These are phyloP conservation scores for Cyclotella cryptica DNA, from an alignment of 108 stramenopile genomes.

Conservation along the genomic window DNA sequence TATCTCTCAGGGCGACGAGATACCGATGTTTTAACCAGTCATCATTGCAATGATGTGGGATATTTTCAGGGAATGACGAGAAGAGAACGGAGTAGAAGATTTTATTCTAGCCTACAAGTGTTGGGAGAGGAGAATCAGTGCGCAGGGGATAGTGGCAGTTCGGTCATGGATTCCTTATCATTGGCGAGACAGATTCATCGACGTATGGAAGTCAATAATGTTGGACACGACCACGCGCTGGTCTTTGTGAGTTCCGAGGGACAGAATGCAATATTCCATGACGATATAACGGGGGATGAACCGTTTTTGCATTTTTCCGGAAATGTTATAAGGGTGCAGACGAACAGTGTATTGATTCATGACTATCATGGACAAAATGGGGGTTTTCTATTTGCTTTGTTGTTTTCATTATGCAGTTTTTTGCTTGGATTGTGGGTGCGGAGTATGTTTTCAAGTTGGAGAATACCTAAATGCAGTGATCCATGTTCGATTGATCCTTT, in stretches of 20 bases:
- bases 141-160: background rate
- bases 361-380: no score
- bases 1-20: constrained; percentile 78
- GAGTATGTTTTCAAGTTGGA: no score
- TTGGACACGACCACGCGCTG: constrained; percentile 80
- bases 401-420: no score
- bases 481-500: no score
- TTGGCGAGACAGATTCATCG: constrained; percentile 46
- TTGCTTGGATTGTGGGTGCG: no score
- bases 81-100: constrained; percentile 60
- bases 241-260: constrained; percentile 74
- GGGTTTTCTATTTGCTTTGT: no score
- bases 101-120: constrained; percentile 47
- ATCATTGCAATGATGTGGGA: constrained; percentile 54
- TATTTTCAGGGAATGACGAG: constrained; percentile 68
- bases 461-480: no score
- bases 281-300: background rate
- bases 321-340: no score
- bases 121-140: constrained; percentile 9
- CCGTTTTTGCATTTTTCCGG: no score
- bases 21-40: constrained; percentile 30
- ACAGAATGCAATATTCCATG: constrained; percentile 51
- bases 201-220: constrained; percentile 56
- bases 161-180: constrained; percentile 4
- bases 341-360: no score